Evolutionary conservation across 495 filamentous ascomycete genomes (phyloP).

Genomic region (Annulohypoxylon nitens): DNA sequence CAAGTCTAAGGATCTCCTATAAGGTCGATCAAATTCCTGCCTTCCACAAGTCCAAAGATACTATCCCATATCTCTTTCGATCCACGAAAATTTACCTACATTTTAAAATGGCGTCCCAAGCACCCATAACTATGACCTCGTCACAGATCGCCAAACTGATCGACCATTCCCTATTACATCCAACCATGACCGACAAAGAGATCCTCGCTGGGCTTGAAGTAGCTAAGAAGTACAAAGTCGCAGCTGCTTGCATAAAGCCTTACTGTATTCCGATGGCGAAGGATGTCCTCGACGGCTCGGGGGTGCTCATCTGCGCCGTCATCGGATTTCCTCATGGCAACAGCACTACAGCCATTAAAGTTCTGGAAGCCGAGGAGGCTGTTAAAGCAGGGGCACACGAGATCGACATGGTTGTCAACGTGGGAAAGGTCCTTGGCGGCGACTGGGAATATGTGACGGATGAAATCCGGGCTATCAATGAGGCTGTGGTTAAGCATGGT

Average conservation of each 20-base stretch:
- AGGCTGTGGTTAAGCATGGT: slow-evolving; percentile 55
- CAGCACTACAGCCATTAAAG: slow-evolving; percentile 66
- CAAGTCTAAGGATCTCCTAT: too few species aligned
- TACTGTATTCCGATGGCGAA: slow-evolving; percentile 65
- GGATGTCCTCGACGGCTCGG: slow-evolving; percentile 59
- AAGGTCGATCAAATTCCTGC: not conserved
- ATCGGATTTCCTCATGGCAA: slow-evolving; percentile 72
- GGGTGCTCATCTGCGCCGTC: slow-evolving; percentile 66
- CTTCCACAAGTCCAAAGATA: not conserved
- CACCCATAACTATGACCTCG: slow-evolving; percentile 64
- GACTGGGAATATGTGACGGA: slow-evolving; percentile 68
- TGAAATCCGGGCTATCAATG: slow-evolving; percentile 65
- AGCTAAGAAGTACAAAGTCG: slow-evolving; percentile 62
- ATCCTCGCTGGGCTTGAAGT: slow-evolving; percentile 63
- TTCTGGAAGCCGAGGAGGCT: slow-evolving; percentile 64
- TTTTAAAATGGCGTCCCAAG: slow-evolving; percentile 36
- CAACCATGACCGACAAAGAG: slow-evolving; percentile 70
- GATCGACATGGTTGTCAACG: slow-evolving; percentile 72
- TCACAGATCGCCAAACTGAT: slow-evolving; percentile 68
- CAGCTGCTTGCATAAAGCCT: slow-evolving; percentile 69
- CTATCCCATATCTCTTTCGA: not conserved
- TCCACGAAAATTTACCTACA: not conserved
- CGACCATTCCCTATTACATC: slow-evolving; percentile 72
- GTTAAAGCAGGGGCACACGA: slow-evolving; percentile 62
- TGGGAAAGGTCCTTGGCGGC: slow-evolving; percentile 67